These are phyloP conservation scores for Cucurbitaria berberidis DNA, from an alignment of 2,329 filamentous ascomycete species.

Conservation along the genomic window DNA sequence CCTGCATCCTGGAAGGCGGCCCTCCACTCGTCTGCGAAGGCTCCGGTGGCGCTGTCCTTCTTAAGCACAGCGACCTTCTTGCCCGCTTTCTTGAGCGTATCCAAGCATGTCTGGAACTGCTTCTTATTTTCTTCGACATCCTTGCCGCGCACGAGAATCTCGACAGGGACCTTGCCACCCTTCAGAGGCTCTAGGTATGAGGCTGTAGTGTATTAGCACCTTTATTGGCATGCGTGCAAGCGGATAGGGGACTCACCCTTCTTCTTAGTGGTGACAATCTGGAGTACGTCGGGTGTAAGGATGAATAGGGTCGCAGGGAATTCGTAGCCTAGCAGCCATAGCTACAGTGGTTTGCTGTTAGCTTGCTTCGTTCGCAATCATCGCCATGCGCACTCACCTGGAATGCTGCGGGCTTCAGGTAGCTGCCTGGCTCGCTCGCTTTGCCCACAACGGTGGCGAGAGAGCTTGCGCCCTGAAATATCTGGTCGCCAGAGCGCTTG, in stretches of 20 bases:
- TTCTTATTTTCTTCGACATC: slow-evolving; percentile 91
- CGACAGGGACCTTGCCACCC: slow-evolving; percentile 88
- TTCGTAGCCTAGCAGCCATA: slow-evolving; percentile 98
- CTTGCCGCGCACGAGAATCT: slow-evolving; percentile 90
- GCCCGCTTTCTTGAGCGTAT: slow-evolving; percentile 85
- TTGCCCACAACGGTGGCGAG: slow-evolving; percentile 94
- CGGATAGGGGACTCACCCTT: slow-evolving; percentile 69
- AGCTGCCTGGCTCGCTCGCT: slow-evolving; percentile 77
- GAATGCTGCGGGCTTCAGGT: slow-evolving; percentile 95
- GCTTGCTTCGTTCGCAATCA: slow-evolving; percentile 4
- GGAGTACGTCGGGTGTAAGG: slow-evolving; percentile 84
- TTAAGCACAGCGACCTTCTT: slow-evolving; percentile 88
- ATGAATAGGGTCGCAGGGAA: slow-evolving; percentile 96
- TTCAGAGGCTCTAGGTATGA: slow-evolving; percentile 93
- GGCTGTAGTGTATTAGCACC: slow-evolving; percentile 62
- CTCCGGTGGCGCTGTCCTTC: slow-evolving; percentile 84
- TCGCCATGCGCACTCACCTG: slow-evolving; percentile 67
- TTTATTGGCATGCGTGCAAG: neutral
- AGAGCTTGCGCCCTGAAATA: slow-evolving; percentile 86
- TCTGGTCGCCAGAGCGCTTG: slow-evolving; percentile 82
- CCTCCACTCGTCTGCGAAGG: slow-evolving; percentile 97
- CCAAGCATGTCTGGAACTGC: slow-evolving; percentile 81
- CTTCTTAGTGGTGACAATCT: slow-evolving; percentile 94
- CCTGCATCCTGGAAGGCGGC: slow-evolving; percentile 73
- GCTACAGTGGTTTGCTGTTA: slow-evolving; percentile 61